A percentile compares a stretch with the other conserved stretches of the same genome.
Conservation (phyloP, 2,329 filamentous ascomycete species). For the Zalaria sp. region DNA sequence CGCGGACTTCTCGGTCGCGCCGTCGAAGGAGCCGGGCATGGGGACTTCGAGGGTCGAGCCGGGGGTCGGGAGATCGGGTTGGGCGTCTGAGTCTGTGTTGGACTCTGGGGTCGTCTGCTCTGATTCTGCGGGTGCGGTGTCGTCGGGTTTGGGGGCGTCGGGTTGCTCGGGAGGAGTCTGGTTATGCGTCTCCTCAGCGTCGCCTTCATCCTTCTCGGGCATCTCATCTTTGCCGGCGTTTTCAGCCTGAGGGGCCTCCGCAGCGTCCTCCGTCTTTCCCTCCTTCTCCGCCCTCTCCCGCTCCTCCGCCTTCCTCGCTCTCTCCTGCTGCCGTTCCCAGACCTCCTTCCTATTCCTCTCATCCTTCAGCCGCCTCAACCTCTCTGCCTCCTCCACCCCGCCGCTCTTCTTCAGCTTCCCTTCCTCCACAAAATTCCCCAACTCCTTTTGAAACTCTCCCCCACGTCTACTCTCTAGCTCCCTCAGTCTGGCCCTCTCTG, state of each 20-base stretch:
- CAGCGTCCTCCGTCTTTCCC: constrained; percentile 2
- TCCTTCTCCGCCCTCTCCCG: constrained; percentile 20
- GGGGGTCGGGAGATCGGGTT: neutral
- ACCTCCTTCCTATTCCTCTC: constrained; percentile 72
- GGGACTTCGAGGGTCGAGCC: neutral
- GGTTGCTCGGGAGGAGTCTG: neutral
- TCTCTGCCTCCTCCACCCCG: constrained; percentile 85
- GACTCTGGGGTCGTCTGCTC: neutral
- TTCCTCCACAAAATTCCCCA: constrained; percentile 73
- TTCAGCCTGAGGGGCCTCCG: constrained; percentile 10
- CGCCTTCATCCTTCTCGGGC: constrained; percentile 1
- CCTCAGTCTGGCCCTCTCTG: constrained; percentile 78
- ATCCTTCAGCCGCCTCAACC: constrained; percentile 70
- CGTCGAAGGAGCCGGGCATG: neutral
- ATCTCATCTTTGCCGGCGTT: neutral
- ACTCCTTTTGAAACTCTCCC: constrained; percentile 73
- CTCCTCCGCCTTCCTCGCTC: constrained; percentile 30
- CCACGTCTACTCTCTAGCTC: constrained; percentile 65
- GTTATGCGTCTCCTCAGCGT: neutral
- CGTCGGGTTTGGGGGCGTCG: neutral
- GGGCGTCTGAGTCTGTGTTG: too few relatives aligned
- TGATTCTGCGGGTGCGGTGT: neutral
- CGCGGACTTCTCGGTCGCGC: constrained; percentile 4
- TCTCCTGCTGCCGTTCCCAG: constrained; percentile 37
- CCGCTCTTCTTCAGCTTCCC: constrained; percentile 92